Percentiles rank a stretch among this genome's conserved stretches.
Evolutionary conservation across 2,329 filamentous ascomycete species (phyloP).

Genomic region (Fusarium sterilihyphosum): DNA sequence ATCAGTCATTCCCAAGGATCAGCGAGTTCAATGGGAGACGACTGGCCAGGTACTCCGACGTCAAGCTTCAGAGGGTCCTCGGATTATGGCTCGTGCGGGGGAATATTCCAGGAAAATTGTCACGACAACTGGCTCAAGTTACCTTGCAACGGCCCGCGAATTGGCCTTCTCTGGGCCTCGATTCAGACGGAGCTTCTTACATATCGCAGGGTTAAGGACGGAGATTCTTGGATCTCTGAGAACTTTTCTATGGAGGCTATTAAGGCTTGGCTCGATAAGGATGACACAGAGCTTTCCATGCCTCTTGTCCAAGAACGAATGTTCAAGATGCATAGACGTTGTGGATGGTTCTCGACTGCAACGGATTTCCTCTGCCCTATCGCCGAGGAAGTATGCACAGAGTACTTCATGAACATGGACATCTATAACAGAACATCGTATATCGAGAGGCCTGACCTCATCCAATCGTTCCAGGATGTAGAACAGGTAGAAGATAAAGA

Average conservation of each 20-base stretch:
- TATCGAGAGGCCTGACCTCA: not conserved
- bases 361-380: not conserved
- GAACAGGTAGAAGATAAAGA: not conserved
- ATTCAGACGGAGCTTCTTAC: slow-evolving; percentile 26
- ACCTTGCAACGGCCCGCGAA: not conserved
- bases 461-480: not conserved
- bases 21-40: fast-evolving
- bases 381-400: not conserved
- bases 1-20: fast-evolving
- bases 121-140: not conserved
- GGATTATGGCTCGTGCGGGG: fast-evolving
- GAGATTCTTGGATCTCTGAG: slow-evolving; percentile 7
- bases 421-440: not conserved
- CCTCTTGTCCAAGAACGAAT: not conserved
- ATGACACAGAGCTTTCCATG: not conserved
- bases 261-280: not conserved
- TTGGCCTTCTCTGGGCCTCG: not conserved
- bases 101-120: fast-evolving
- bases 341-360: not conserved
- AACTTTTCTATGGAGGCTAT: slow-evolving; percentile 8
- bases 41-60: not conserved
- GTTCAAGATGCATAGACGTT: not conserved
- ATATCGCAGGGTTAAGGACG: not conserved
- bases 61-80: not conserved
- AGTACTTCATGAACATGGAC: not conserved